Base-by-base conservation (phyloP, 2,329 filamentous ascomycete species). In the Apiospora pterosperma region DNA sequence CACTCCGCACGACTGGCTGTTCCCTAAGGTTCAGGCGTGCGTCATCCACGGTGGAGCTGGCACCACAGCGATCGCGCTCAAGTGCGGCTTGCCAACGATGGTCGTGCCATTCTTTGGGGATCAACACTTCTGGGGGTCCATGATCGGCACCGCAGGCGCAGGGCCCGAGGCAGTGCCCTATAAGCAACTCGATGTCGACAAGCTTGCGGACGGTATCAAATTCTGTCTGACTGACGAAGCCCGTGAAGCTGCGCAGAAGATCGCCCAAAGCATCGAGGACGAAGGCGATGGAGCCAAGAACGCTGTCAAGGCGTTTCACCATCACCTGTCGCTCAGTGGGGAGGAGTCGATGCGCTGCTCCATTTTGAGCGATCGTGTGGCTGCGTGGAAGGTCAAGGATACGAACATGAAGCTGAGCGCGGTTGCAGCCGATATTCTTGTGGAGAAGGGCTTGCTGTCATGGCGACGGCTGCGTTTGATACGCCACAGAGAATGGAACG, bases 61-160 rank as follows among this genome's bases (percentile, higher is more conserved):
- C 2, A 93, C 91, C 0, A 92, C 90, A 0, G 91, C 91, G 1
- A 90, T 90, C 59, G 90, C 90, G 1, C 80, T 93, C 36, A 91
- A 90, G 73, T 90, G 85, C 67, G 91, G 85, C 4, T 86, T 85
- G 70, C 91, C 91, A 0, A 92, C 89, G 5, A 90, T 92, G 85
- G 85, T 93, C 31, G 88, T 93, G 2, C 91, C 91, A 0, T 93
- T 93, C 77, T 93, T 93, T 68, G 91, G 91, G 3, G 91, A 93
- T 72, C 91, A 93, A 74, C 85, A 89, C 60, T 93, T 93, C 73
- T 93, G 91, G 91, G 91, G 90, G 2, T 81, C 82, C 21, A 91
- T 91, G 86, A 82, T 93, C 1, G 82, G 82, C 5, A 85, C 82
- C 38, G 82, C 87, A 1, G 84, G 85, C 31, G 90, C 89, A 0